A percentile compares a stretch with the other conserved stretches of the same genome.
phyloP scores from a whole-genome alignment of 1,139 yeast species.

The Diutina scorzettiae region DNA sequence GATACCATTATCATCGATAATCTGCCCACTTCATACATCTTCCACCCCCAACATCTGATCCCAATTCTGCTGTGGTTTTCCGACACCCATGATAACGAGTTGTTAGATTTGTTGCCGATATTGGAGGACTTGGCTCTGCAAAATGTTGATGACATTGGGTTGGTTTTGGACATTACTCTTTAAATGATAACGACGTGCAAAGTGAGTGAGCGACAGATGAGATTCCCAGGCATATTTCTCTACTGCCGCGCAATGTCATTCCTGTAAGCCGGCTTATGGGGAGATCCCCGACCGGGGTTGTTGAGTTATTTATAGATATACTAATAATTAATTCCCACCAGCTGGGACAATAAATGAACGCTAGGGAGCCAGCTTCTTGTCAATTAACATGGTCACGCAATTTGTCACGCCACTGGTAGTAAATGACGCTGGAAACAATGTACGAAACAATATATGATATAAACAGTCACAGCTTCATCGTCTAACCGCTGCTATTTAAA shows the following conservation, averaged over 20 bases:
- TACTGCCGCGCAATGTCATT: not conserved
- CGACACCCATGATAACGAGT: conserved; percentile 93
- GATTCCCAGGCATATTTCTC: too few relatives aligned
- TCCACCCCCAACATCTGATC: conserved; percentile 95
- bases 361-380: too few relatives aligned
- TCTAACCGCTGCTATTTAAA: too few relatives aligned
- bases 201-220: too few relatives aligned
- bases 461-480: too few relatives aligned
- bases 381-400: too few relatives aligned
- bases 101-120: conserved; percentile 82
- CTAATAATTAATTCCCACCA: not conserved
- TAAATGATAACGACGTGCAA: not conserved
- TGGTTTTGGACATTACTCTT: conserved; percentile 58
- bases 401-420: too few relatives aligned
- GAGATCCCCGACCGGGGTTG: not conserved
- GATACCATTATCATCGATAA: conserved; percentile 89
- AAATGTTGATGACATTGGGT: conserved; percentile 69
- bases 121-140: conserved; percentile 66
- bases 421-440: too few relatives aligned
- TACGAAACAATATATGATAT: too few relatives aligned
- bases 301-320: not conserved
- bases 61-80: conserved; percentile 99
- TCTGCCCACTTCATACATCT: conserved; percentile 92
- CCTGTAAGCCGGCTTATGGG: conserved; percentile 1
- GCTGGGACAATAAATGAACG: too few relatives aligned